These are phyloP conservation scores for Trichomonas gallinae DNA, from an alignment of 208 protist species.

Conservation along the genomic window DNA sequence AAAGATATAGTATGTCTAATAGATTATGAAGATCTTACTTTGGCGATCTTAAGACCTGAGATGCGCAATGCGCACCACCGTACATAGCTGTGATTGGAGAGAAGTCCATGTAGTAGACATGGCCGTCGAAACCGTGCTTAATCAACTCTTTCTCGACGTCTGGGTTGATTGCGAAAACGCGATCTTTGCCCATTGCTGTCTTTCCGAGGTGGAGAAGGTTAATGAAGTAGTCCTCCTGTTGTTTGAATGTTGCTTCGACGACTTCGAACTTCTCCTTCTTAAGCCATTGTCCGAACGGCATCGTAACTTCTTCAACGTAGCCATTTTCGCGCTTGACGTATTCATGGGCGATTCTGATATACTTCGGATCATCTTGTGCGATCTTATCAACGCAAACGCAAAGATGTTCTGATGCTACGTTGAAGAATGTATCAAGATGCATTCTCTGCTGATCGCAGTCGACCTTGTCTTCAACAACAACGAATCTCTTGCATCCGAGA, in stretches of 20 bases:
- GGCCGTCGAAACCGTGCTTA: neutral
- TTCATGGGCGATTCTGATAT: neutral
- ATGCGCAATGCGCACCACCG: conserved; percentile 3
- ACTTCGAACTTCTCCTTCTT: neutral
- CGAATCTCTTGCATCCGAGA: neutral
- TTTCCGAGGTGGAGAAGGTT: neutral
- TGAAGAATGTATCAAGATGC: conserved; percentile 2
- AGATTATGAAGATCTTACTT: neutral
- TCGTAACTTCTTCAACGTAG: neutral
- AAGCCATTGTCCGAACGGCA: neutral
- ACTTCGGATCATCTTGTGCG: neutral
- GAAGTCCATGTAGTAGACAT: neutral
- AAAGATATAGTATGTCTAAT: neutral
- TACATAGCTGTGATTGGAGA: neutral
- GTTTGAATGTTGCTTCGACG: neutral
- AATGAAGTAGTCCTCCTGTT: neutral
- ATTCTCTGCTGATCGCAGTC: neutral
- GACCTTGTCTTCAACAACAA: neutral
- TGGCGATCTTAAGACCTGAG: neutral
- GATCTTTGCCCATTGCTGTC: neutral
- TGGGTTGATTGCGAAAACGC: neutral
- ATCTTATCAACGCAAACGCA: neutral
- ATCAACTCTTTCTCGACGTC: neutral
- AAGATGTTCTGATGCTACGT: neutral
- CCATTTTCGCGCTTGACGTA: neutral